phyloP scores from a whole-genome alignment of 108 stramenopile genomes.

The Fragilariopsis cylindrus region DNA sequence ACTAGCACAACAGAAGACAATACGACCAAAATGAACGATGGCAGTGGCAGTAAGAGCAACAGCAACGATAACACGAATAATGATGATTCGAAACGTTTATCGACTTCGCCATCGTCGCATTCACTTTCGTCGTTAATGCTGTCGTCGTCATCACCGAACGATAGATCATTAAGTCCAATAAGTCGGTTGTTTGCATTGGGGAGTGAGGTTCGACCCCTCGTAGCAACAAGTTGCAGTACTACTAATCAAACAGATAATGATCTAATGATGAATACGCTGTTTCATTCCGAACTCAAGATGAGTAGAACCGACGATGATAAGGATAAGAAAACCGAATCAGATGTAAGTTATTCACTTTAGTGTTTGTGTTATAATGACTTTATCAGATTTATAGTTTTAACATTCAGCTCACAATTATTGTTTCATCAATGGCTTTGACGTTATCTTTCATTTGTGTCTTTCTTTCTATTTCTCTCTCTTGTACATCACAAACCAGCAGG shows the following conservation, averaged over 20 bases:
- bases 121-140: background rate
- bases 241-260: background rate
- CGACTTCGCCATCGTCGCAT: background rate
- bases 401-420: too few species aligned
- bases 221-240: background rate
- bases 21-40: background rate
- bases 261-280: background rate
- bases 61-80: background rate
- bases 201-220: background rate
- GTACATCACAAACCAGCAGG: background rate
- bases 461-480: too few species aligned
- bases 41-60: background rate
- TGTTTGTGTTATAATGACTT: too few species aligned
- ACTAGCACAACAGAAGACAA: conserved; percentile 2
- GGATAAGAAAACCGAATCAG: too few species aligned
- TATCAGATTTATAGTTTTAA: too few species aligned
- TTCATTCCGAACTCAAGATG: conserved; percentile 3
- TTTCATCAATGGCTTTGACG: too few species aligned
- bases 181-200: background rate
- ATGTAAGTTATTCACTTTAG: too few species aligned
- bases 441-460: too few species aligned
- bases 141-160: background rate
- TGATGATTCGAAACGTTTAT: too few species aligned
- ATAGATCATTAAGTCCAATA: background rate
- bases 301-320: background rate